A percentile compares a stretch with the other conserved stretches of the same genome.
Conservation (phyloP, 768 basidiomycete genomes). For the Panaeolus papilionaceus region DNA sequence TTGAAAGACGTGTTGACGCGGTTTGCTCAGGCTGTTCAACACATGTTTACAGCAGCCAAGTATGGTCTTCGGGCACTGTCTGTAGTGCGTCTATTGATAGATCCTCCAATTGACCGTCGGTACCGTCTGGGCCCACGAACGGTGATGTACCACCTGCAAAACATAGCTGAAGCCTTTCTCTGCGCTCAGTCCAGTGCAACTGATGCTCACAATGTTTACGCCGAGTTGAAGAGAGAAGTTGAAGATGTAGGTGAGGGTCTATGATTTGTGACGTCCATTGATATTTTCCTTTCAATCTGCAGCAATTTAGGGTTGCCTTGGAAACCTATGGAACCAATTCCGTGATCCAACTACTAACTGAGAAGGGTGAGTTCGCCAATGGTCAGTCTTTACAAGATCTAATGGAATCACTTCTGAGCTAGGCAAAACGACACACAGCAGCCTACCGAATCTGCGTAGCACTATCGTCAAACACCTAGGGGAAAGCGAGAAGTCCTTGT, state of each 20-base stretch:
- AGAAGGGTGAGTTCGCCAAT: not conserved
- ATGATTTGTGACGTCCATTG: not conserved
- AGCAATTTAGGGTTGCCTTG: not conserved
- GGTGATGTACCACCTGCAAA: not conserved
- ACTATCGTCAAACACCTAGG: not conserved
- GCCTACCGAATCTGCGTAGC: not conserved
- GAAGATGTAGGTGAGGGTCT: not conserved
- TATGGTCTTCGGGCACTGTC: not conserved
- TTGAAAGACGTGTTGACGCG: not conserved
- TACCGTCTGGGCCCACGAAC: not conserved
- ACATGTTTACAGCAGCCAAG: not conserved
- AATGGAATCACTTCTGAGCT: not conserved
- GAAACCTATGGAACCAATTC: not conserved
- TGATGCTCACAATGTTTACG: not conserved
- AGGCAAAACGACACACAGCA: not conserved
- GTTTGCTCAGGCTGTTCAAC: not conserved
- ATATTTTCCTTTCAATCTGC: not conserved
- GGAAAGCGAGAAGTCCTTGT: not conserved
- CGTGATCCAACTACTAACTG: not conserved
- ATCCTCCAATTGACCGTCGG: too few relatives aligned
- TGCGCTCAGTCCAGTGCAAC: not conserved
- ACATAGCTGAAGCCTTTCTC: not conserved
- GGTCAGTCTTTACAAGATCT: too few relatives aligned
- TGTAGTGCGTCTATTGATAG: too few relatives aligned
- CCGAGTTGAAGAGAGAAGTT: not conserved